Evolutionary conservation across 805 yeast species (phyloP), one percentile per base, ranked within the genome.

Genomic region (Wickerhamiella sergipiensis): DNA sequence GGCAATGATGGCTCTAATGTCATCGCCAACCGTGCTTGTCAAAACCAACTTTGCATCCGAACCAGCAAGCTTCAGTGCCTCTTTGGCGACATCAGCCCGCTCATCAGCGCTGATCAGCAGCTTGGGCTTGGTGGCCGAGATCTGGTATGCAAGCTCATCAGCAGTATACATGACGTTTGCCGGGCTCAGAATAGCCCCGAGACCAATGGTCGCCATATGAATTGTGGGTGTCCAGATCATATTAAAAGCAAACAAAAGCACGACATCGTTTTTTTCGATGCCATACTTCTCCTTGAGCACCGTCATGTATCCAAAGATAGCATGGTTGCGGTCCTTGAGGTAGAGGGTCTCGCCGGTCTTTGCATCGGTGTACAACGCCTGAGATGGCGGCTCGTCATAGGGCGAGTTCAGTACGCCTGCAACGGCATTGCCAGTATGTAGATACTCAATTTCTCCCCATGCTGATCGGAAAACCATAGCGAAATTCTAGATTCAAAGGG

Each of bases 171-270:
- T 59, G 31, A 63, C 55, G 29, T 66, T 66, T 1, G 68, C 67
- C 15, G 71, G 71, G 8, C 64, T 54, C 1, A 66, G 54, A 4
- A 62, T 52, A 7, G 61, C 70, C 1, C 66, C 68, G 12, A 57
- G 52, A 3, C 58, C 40, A 24, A 65, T 43, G 17, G 59, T 48
- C 1, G 61, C 65, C 43, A 57, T 55, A 52, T 66, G 69, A 9
- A 64, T 48, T 2, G 59, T 54, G 4, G 65, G 62, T 5, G 60
- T 58, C 50, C 53, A 57, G 31, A 67, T 53, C 51, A 54, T 48
- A 58, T 67, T 67, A 17, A 54, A 48, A 22, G 59, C 58, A 43
- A 61, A 64, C 12, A 67, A 45, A 15, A 57, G 53, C 5, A 67
- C 66, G 13, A 66, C 67, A 17, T 62, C 67, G 43, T 59, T 62